Evolutionary conservation across 768 basidiomycete genomes (phyloP), one percentile per base, ranked within the genome.

Genomic region (Austroboletus eburneus): DNA sequence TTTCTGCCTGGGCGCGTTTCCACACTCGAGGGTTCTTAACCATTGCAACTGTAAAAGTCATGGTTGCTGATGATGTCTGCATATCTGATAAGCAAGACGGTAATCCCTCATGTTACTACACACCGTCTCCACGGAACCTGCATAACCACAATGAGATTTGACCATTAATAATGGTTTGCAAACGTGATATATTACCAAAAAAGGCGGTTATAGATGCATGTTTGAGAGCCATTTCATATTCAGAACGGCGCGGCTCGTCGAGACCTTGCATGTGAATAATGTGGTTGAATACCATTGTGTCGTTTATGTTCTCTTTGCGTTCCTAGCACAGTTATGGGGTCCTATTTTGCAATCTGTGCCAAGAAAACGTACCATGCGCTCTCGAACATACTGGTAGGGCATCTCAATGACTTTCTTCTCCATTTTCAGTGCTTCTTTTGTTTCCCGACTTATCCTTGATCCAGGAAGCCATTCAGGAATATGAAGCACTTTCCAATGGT

Each of bases 401-500:
- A 10, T 42, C 22, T 57, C 56, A 50, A 30, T 50, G 44, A 34
- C 32, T 20, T 4, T 35, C 5, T 27, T 37, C 18, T 37, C 32
- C 39, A 21, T 18, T 10, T 35, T 16, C 9, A 14, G 20, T 2
- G 48, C 55, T 1, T 20, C 23, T 21, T 5, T 44, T 12, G 70
- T 71, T 20, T 62, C 56, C 27, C 57, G 57, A 53, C 69, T 68
- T 50, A 72, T 63, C 6, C 47, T 48, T 7, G 70, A 68, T 3
- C 70, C 69, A 8, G 74, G 72, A 40, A 71, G 50, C 71, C 72
- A 74, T 14, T 57, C 65, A 54, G 50, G 49, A 7, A 49, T 9
- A 33, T 33, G 13, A 9, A 33, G 33, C 23, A 58, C 57, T 54
- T 35, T 10, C 9, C 14, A 9, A 2, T 35, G 2, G 6, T n/a